Conservation (phyloP, 768 basidiomycete genomes). For the Leccinum longicurvipes region DNA sequence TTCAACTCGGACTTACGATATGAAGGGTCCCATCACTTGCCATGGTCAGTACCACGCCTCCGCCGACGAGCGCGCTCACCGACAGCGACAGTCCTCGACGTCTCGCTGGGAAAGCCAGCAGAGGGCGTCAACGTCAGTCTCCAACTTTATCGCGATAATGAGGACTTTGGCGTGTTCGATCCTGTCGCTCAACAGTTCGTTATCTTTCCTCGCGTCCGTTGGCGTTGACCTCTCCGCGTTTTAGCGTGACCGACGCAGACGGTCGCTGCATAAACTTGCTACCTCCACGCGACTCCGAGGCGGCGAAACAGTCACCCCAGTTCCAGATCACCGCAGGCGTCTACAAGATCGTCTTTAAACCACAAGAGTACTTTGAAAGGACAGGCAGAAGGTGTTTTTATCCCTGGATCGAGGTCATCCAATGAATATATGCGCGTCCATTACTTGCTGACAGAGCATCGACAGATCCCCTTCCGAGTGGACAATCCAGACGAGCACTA, state of each 20-base stretch:
- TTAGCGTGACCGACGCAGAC: slow-evolving; percentile 74
- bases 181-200: slow-evolving; percentile 60
- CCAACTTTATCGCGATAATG: slow-evolving; percentile 44
- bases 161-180: slow-evolving; percentile 44
- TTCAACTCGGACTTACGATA: too few relatives aligned
- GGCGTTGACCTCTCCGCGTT: neutral
- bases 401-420: slow-evolving; percentile 82
- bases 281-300: slow-evolving; percentile 47
- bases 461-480: slow-evolving; percentile 75
- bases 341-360: slow-evolving; percentile 86
- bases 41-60: slow-evolving; percentile 53
- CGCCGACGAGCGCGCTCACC: neutral
- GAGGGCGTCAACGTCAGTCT: slow-evolving; percentile 62
- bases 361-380: slow-evolving; percentile 74
- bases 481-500: slow-evolving; percentile 76
- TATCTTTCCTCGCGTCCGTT: neutral
- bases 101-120: slow-evolving; percentile 80
- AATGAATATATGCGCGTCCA: neutral
- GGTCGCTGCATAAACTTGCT: slow-evolving; percentile 82
- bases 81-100: slow-evolving; percentile 68
- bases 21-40: slow-evolving; percentile 86
- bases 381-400: slow-evolving; percentile 72
- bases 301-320: slow-evolving; percentile 39
- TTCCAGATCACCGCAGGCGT: slow-evolving; percentile 43
- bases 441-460: slow-evolving; percentile 5